Percentiles rank a stretch among this genome's conserved stretches.
Evolutionary conservation across 306 rosid genomes (phyloP).

Genomic region (Dryas octopetala): DNA sequence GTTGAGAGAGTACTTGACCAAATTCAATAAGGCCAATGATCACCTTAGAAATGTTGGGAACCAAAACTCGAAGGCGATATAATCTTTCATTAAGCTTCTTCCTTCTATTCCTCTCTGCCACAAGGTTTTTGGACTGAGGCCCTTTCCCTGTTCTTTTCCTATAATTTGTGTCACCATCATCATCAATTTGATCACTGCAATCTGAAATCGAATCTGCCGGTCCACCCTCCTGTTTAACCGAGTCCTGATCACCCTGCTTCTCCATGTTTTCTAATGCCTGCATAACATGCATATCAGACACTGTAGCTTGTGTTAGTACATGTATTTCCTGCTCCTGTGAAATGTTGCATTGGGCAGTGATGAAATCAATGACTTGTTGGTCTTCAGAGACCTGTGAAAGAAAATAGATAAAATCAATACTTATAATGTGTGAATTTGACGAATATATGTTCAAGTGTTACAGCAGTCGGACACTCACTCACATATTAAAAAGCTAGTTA

Average conservation of each 20-base stretch:
- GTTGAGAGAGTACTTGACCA: too few species aligned
- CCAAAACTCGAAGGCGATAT: conserved; percentile 80
- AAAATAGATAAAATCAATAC: not conserved
- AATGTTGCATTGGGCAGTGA: conserved; percentile 54
- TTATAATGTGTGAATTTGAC: not conserved
- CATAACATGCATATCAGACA: conserved; percentile 24
- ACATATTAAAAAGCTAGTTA: too few species aligned
- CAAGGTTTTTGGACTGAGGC: conserved; percentile 75
- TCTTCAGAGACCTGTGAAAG: conserved; percentile 67
- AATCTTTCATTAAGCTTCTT: conserved; percentile 89
- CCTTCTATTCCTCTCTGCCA: conserved; percentile 90
- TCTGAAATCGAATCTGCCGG: conserved; percentile 71
- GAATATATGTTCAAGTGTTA: too few species aligned
- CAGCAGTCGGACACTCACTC: too few species aligned
- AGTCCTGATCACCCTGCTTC: conserved; percentile 56
- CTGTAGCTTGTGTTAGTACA: conserved; percentile 7
- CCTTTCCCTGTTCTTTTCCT: conserved; percentile 67
- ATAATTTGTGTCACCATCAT: conserved; percentile 68
- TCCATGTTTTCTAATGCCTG: conserved; percentile 48
- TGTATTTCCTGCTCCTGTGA: conserved; percentile 44
- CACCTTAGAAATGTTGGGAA: conserved; percentile 86
- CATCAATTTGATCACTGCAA: conserved; percentile 85
- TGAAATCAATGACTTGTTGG: conserved; percentile 59
- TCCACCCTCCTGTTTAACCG: conserved; percentile 47
- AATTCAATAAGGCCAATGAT: not conserved